Evolutionary conservation across 1,284 basidiomycete genomes (phyloP).

Genomic region (Stereum hirsutum): DNA sequence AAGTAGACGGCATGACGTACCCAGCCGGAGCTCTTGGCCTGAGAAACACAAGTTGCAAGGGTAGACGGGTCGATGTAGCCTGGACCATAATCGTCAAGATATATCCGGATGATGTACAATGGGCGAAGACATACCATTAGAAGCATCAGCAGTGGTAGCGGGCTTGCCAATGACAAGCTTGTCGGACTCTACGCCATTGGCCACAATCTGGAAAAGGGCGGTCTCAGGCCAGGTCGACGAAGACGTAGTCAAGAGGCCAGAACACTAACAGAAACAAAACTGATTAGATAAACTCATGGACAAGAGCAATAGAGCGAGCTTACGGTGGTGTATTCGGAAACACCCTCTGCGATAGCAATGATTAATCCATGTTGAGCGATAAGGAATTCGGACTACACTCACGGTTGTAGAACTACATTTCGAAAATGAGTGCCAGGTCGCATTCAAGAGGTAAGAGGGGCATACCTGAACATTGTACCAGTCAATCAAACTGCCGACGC

Average conservation of each 20-base stretch:
- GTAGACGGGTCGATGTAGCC: conserved; percentile 46
- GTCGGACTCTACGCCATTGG: conserved; percentile 38
- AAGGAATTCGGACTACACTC: conserved; percentile 14
- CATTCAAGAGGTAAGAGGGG: too few species aligned
- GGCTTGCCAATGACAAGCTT: conserved; percentile 60
- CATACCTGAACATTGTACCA: conserved; percentile 39
- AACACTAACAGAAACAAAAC: too few species aligned
- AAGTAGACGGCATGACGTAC: conserved; percentile 26
- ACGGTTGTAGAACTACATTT: conserved; percentile 63
- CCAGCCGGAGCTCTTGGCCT: conserved; percentile 49
- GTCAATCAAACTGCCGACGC: conserved; percentile 39
- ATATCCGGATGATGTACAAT: too few species aligned
- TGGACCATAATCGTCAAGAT: too few species aligned
- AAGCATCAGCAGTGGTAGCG: conserved; percentile 38
- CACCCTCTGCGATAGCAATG: conserved; percentile 36
- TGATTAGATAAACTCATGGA: too few species aligned
- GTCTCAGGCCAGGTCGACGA: conserved; percentile 40
- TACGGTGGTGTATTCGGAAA: conserved; percentile 49
- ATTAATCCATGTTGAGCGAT: conserved; percentile 1
- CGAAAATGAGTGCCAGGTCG: too few species aligned
- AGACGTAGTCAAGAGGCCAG: conserved; percentile 40
- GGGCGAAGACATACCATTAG: too few species aligned
- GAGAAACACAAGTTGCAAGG: conserved; percentile 45
- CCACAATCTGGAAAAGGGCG: conserved; percentile 51
- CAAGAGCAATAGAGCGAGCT: too few species aligned